These are phyloP conservation scores for Coemansia sp. DNA, from an alignment of 192 early-diverging fungal genomes.

Conservation along the genomic window DNA sequence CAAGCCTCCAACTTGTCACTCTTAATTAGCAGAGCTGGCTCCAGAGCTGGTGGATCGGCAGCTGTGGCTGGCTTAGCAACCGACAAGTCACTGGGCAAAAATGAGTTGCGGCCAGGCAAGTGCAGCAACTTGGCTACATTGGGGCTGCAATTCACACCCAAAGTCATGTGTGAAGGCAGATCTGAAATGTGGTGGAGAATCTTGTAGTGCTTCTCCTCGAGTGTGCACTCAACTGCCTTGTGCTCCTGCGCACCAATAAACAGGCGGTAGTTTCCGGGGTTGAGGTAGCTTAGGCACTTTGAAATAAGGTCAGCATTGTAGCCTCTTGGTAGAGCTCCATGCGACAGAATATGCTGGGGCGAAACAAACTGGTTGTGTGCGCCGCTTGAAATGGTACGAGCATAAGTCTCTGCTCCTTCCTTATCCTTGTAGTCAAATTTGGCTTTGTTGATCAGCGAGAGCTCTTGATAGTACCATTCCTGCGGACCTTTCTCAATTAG, in stretches of 20 bases:
- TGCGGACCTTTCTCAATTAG: background rate
- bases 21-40: slow-evolving; percentile 14
- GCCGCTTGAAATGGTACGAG: background rate
- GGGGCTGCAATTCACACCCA: background rate
- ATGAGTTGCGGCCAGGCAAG: slow-evolving; percentile 9
- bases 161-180: background rate
- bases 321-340: slow-evolving; percentile 63
- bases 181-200: slow-evolving; percentile 67
- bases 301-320: slow-evolving; percentile 64
- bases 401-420: slow-evolving; percentile 50
- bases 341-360: slow-evolving; percentile 65
- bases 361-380: slow-evolving; percentile 64
- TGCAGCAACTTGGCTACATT: background rate
- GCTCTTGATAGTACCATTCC: slow-evolving; percentile 31
- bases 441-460: slow-evolving; percentile 38
- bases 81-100: slow-evolving; percentile 35
- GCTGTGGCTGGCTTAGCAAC: background rate
- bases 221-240: slow-evolving; percentile 19
- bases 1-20: slow-evolving; percentile 64
- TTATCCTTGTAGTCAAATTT: slow-evolving; percentile 69
- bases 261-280: slow-evolving; percentile 61
- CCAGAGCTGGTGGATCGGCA: background rate
- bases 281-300: slow-evolving; percentile 60
- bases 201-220: slow-evolving; percentile 75
- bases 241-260: slow-evolving; percentile 42